Base-by-base conservation (phyloP, 1,284 basidiomycete species). In the Rhodotorula sp. region DNA sequence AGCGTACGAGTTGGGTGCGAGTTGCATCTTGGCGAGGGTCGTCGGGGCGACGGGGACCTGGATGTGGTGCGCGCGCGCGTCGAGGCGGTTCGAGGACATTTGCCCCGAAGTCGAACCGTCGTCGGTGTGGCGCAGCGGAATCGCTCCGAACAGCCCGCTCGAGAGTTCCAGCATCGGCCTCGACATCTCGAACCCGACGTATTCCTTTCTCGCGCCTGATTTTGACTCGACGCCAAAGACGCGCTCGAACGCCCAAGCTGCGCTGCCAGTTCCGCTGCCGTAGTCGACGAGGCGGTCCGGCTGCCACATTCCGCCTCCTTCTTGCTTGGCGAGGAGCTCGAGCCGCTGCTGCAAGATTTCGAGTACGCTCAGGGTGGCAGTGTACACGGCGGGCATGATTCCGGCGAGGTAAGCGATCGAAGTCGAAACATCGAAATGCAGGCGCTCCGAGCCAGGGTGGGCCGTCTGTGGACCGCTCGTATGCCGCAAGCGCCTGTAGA, bases 341-440 rank as follows among this genome's bases (percentile, higher is more conserved):
- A 84, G 69, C 5, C 84, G 75, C 31, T 56, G 62, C 52, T 71
- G 67, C 6, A 79, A 70, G 29, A 83, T 73, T 73, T 84, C 84
- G 46, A 85, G 68, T 3, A 84, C 82, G 64, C 81, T 82, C 31
- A 79, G 73, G 8, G 83, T 81, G 1, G 82, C 83, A 2, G 82
- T 81, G 70, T 83, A 85, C 70, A 84, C 79, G 10, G 80, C 81
- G 10, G 85, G 84, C 56, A 85, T 79, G 64, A 83, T 80, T 0
- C 83, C 81, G 0, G 83, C 80, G 18, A 82, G 81, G 65, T 81
- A 83, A 2, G 84, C 84, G 23, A 85, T 69, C 71, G 65, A 68
- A 65, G 65, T 47, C 80, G 67, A 60, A 23, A 29, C n/a, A 60
- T 61, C 66, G 70, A 75, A 73, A 70, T 20, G 67, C 48, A 51